phyloP scores from a whole-genome alignment of 1,139 yeast species.

The Kurtzmaniella quercitrusa region DNA sequence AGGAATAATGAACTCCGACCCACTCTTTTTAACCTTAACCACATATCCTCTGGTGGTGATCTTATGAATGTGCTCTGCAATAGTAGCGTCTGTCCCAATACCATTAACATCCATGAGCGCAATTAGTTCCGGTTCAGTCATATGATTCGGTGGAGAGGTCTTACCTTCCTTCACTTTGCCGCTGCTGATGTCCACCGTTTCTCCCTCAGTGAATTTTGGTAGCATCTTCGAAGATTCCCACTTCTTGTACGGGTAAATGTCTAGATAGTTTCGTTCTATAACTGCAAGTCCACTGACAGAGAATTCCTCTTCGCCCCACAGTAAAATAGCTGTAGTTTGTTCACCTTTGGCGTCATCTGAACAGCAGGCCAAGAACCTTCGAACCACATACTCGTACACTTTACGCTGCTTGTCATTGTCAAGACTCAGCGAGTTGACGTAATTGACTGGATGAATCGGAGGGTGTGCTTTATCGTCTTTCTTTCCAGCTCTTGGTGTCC shows the following conservation, averaged over 20 bases:
- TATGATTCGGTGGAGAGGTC: conserved; percentile 73
- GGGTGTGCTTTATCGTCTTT: conserved; percentile 97
- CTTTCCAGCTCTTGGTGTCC: conserved; percentile 70
- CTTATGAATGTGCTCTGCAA: conserved; percentile 94
- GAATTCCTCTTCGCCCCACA: conserved; percentile 79
- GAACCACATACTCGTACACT: conserved; percentile 82
- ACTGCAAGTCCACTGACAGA: conserved; percentile 69
- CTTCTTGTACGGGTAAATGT: conserved; percentile 70
- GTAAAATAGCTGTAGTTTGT: conserved; percentile 54
- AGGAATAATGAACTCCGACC: conserved; percentile 55
- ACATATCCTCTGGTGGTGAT: conserved; percentile 67
- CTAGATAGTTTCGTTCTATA: conserved; percentile 68
- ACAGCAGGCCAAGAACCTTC: conserved; percentile 89
- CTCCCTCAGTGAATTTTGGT: conserved; percentile 63
- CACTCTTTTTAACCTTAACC: conserved; percentile 37
- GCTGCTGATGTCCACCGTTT: conserved; percentile 46
- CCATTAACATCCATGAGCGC: conserved; percentile 96
- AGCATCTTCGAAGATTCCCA: conserved; percentile 70
- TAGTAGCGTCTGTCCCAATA: conserved; percentile 98
- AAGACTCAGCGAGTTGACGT: conserved; percentile 29
- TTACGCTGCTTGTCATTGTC: conserved; percentile 51
- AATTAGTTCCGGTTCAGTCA: conserved; percentile 91
- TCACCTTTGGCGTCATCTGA: conserved; percentile 86
- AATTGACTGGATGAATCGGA: conserved; percentile 88
- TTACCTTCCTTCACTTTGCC: conserved; percentile 67